Evolutionary conservation across 2,329 filamentous ascomycete species (phyloP).

Genomic region (Apiospora aurea): DNA sequence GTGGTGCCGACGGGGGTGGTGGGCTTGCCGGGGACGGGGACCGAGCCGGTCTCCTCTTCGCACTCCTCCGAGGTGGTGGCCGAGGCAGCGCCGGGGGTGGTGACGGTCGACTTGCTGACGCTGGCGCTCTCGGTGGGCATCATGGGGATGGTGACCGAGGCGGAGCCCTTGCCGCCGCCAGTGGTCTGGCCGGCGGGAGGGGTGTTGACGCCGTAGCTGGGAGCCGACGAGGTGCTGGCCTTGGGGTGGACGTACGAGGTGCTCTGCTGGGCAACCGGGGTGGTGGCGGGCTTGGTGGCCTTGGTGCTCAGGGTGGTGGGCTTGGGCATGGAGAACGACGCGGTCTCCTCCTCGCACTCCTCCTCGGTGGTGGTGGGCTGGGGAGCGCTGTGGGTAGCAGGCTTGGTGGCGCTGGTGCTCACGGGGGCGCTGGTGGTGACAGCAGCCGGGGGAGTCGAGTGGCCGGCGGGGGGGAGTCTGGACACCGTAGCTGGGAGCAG

Average conservation of each 20-base stretch:
- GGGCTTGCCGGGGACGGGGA: neutral
- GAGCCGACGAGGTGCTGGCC: constrained; percentile 33
- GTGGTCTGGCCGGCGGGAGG: neutral
- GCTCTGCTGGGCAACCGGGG: constrained; percentile 44
- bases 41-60: neutral
- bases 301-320: neutral
- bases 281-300: constrained; percentile 27
- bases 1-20: constrained; percentile 5
- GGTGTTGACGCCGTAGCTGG: neutral
- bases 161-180: neutral
- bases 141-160: neutral
- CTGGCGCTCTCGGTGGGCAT: neutral
- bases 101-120: constrained; percentile 1
- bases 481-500: neutral
- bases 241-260: constrained; percentile 32
- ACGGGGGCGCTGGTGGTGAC: neutral
- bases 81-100: neutral
- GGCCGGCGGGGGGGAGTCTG: too few species aligned
- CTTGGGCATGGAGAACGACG: neutral
- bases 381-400: neutral
- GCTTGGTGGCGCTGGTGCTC: neutral
- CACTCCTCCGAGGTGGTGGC: constrained; percentile 28
- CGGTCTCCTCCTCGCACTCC: constrained; percentile 9
- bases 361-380: constrained; percentile 30
- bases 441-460: neutral